Evolutionary conservation across 208 protist genomes (phyloP), one percentile per base, ranked within the genome.

Genomic region (Trypanosoma conorhini): DNA sequence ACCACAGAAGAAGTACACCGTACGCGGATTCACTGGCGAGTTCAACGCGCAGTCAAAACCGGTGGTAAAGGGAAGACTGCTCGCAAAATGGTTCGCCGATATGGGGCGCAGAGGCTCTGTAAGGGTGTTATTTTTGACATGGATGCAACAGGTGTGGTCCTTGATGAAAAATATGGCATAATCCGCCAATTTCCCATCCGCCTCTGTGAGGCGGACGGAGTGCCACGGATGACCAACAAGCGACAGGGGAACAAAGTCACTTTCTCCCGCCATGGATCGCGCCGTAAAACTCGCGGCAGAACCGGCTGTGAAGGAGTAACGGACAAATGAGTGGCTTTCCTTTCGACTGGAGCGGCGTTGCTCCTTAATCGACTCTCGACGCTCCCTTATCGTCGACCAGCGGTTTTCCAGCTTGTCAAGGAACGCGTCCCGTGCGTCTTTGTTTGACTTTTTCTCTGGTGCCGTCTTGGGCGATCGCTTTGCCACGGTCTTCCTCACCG

Each of bases 41-140:
- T 87, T 69, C 56, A 89, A 80, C 13, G 64, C 61, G 28, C 75
- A 79, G 52, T 88, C 81, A 65, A 88, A 82, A 8, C 86, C 86
- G 15, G 60, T 62, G 26, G 62, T 21, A 74, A 92, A 89, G 8
- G 86, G 86, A 33, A 80, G 77, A 30, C 46, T 51, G 1, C 22
- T 12, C 8, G 77, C 44, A n/a, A 67, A 22, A 5, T 38, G n/a
- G 24, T 48, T 61, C 30, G 69, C 51, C 2, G 24, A 38, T 40
- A 81, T 72, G 17, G 54, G 58, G 33, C 69, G 70, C 33, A 72
- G 31, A 15, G 69, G 67, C 15, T 63, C 17, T 33, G 63, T 62
- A 12, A 82, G 46, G 22, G 54, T 51, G 22, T 70, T 52, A 24
- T 67, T 72, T 21, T 21, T 44, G 12, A 69, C 1, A 57, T 81